Evolutionary conservation across 1,284 basidiomycete species (phyloP), one percentile per base, ranked within the genome.

Genomic region (Puccinia horiana): DNA sequence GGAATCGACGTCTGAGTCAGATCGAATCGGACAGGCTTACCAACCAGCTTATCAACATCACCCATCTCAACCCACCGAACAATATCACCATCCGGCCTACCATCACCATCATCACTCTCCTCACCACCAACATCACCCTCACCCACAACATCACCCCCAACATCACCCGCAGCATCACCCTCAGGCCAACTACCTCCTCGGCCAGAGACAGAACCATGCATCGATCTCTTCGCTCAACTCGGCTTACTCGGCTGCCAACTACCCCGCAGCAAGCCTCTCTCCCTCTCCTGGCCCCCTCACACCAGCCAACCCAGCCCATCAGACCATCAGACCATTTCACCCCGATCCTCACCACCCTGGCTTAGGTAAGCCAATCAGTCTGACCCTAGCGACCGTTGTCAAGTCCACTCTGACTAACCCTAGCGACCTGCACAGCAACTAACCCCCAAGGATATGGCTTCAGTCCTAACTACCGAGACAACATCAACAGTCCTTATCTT

Each of bases 171-270:
- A 47, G 23, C 69, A 70, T 18, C 20, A 49, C 29, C 40, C 42
- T 12, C 61, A 63, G 11, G 12, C n/a, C 29, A 37, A 49, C 18
- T 40, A 70, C 49, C 42, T 47, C 47, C 37, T 47, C 32, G n/a
- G n/a, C n/a, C 69, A 49, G n/a, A 42, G 47, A 8, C 69, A 70
- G 3, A 26, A 47, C 26, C 69, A 70, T 29, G 23, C 76, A 29
- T 77, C 76, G 12, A 35, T 61, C 76, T 77, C 76, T 2, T 77
- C 61, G 49, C 56, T 65, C 76, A 42, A 49, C 49, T 63, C 61
- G 29, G 42, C 61, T 35, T 65, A 63, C 61, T 29, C 23, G 12
- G 16, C 29, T 20, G 29, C 23, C 44, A 32, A 35, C 56, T n/a
- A 47, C 37, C 76, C 49, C 2, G 23, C 74, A 61, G 2, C 74